Conservation (phyloP, 2,329 filamentous ascomycete species). For the Colletotrichum nymphaeae region DNA sequence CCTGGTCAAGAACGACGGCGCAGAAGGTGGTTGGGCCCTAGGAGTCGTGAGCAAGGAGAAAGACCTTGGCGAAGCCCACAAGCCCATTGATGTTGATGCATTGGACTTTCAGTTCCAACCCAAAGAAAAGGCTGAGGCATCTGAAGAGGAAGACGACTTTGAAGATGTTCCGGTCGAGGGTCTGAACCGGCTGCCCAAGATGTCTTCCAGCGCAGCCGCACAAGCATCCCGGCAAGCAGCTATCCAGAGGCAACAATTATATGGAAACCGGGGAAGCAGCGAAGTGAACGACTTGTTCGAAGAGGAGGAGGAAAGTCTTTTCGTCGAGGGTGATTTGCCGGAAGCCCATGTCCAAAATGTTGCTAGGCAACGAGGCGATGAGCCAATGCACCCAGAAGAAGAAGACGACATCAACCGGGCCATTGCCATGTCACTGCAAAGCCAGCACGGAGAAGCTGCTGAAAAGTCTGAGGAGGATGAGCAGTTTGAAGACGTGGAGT, state of each 20-base stretch:
- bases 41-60: conserved; percentile 92
- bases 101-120: conserved; percentile 67
- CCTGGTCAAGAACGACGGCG: conserved; percentile 92
- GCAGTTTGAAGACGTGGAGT: conserved; percentile 62
- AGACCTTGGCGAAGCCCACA: conserved; percentile 81
- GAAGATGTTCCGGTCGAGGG: conserved; percentile 95
- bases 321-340: conserved; percentile 54
- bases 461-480: conserved; percentile 52
- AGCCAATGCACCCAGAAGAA: conserved; percentile 51
- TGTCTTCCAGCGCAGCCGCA: conserved; percentile 23
- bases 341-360: conserved; percentile 24
- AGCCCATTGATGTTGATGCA: conserved; percentile 91
- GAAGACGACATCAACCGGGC: conserved; percentile 79
- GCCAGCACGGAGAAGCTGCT: conserved; percentile 60
- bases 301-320: conserved; percentile 66
- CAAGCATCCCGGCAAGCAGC: conserved; percentile 14
- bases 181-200: conserved; percentile 82
- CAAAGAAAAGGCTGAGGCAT: conserved; percentile 67
- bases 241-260: conserved; percentile 10
- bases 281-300: conserved; percentile 40
- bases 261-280: conserved; percentile 15
- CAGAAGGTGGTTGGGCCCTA: conserved; percentile 94
- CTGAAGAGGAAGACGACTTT: conserved; percentile 77
- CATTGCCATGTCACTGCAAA: conserved; percentile 86
- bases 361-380: conserved; percentile 47